These are phyloP conservation scores for Cutaneotrichosporon sp. DNA, from an alignment of 1,284 basidiomycete genomes.

Conservation along the genomic window DNA sequence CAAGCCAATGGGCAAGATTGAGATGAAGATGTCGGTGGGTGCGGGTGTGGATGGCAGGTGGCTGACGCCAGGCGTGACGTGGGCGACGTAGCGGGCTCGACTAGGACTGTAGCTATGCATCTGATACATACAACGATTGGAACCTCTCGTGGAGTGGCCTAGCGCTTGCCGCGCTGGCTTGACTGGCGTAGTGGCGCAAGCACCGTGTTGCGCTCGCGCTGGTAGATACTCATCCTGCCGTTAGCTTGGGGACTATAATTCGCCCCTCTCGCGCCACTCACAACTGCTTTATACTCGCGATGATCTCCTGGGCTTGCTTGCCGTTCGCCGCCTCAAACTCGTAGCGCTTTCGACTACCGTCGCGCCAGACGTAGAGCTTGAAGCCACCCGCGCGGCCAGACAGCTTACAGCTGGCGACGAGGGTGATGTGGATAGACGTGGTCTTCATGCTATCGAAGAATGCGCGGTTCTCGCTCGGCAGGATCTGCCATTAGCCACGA, in stretches of 20 bases:
- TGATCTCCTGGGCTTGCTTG: constrained; percentile 57
- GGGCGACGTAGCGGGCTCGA: too few relatives aligned
- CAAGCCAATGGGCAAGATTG: constrained; percentile 74
- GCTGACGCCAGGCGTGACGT: constrained; percentile 2
- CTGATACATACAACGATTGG: constrained; percentile 1
- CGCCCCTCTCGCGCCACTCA: constrained; percentile 17
- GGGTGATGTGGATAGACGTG: constrained; percentile 85
- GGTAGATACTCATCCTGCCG: constrained; percentile 34
- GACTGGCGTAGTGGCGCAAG: constrained; percentile 1
- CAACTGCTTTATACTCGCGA: constrained; percentile 35
- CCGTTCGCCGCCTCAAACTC: constrained; percentile 94
- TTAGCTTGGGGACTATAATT: not conserved
- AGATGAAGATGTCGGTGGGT: constrained; percentile 90
- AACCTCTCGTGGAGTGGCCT: not conserved
- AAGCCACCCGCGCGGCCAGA: constrained; percentile 75
- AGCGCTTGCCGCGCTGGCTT: not conserved
- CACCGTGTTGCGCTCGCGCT: constrained; percentile 20
- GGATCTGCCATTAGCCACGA: constrained; percentile 57
- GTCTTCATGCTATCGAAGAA: constrained; percentile 86
- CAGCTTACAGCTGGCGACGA: constrained; percentile 75
- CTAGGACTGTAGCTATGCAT: constrained; percentile 1
- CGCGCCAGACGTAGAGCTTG: constrained; percentile 71
- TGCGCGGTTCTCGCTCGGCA: constrained; percentile 75
- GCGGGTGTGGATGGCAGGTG: not conserved
- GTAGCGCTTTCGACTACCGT: constrained; percentile 76